A percentile compares a stretch with the other conserved stretches of the same genome.
These are phyloP conservation scores for Naganishia onofrii DNA, from an alignment of 768 basidiomycete species.

Conservation along the genomic window DNA sequence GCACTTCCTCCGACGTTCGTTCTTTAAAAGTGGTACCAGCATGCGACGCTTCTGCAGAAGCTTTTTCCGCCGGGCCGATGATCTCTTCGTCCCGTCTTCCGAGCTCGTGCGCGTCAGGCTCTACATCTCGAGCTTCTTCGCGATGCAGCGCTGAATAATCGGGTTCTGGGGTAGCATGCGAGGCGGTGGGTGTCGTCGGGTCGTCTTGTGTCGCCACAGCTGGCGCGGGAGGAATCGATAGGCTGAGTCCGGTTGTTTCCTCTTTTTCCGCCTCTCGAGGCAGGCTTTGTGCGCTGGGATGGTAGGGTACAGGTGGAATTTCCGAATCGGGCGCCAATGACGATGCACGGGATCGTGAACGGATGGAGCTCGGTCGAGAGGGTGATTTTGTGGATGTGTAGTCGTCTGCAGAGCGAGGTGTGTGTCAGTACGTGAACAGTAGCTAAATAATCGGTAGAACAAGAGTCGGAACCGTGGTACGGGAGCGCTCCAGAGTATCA, in stretches of 20 bases:
- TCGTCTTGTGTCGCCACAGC: not conserved
- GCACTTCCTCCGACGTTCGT: constrained; percentile 34
- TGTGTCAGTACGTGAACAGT: not conserved
- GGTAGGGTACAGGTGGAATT: not conserved
- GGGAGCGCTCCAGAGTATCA: no score
- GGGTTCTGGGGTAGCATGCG: not conserved
- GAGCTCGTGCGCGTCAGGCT: not conserved
- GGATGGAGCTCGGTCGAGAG: not conserved
- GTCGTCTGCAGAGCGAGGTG: not conserved
- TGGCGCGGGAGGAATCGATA: constrained; percentile 5
- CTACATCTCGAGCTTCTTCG: not conserved
- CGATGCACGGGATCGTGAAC: constrained; percentile 8
- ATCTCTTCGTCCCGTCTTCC: not conserved
- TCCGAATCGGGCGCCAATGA: not conserved
- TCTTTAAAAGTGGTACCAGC: not conserved
- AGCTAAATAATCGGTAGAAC: no score
- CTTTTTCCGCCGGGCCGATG: constrained; percentile 23
- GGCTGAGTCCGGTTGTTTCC: not conserved
- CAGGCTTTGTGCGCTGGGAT: not conserved
- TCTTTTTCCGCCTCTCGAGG: not conserved
- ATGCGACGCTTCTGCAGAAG: not conserved
- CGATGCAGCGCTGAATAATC: not conserved
- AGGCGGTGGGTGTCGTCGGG: not conserved
- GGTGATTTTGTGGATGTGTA: constrained; percentile 6
- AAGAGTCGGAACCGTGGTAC: no score